Base-by-base conservation (phyloP, 352 stramenopile genomes). In the Chrysophaeum taylorii region DNA sequence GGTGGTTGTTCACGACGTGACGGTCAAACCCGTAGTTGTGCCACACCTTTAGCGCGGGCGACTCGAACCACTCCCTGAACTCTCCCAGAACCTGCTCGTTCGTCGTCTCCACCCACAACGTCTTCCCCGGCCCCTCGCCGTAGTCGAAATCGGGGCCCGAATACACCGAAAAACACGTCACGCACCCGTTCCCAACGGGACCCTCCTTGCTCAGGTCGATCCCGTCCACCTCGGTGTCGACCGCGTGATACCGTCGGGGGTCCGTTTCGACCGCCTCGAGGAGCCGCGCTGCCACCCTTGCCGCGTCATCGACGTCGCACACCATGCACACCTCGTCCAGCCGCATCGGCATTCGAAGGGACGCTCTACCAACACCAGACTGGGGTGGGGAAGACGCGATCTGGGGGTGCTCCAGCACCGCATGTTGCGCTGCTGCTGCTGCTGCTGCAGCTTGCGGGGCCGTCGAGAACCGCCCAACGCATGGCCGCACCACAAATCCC, bases 1-100 rank as follows among this genome's bases (percentile, higher is more conserved):
- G 90, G 67, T 97, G 86, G 79, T 99, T 99, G 76, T 84, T 91
- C 68, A 99, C 84, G 52, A 98, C 92, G 79, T 99, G 94, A 43
- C 93, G 84, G 86, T 99, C 96, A 79, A 99, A 99, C 38, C 92
- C 95, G 81, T 98, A 98, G 80, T 99, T 99, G 81, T 99, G 95
- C 92, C 93, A 99, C 15, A 98, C 87, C 78, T 97, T 98, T 37
- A 91, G 83, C 61, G 89, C 85, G 29, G 76, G 70, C 76, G 91
- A 88, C 76, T 98, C 92, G 21, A 99, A 84, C 75, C 95, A 98
- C 12, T 84, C 78, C 53, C 91, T 92, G 69, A 94, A 93, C 63
- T 89, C 76, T 43, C 88, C 71, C 27, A 95, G 70, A 61, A 89
- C 85, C 0, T 89, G 84, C 62, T 89, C 88, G 78, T 97, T 93